phyloP scores from a whole-genome alignment of 1,139 yeast genomes.

The Yamadazyma membranifaciens region DNA sequence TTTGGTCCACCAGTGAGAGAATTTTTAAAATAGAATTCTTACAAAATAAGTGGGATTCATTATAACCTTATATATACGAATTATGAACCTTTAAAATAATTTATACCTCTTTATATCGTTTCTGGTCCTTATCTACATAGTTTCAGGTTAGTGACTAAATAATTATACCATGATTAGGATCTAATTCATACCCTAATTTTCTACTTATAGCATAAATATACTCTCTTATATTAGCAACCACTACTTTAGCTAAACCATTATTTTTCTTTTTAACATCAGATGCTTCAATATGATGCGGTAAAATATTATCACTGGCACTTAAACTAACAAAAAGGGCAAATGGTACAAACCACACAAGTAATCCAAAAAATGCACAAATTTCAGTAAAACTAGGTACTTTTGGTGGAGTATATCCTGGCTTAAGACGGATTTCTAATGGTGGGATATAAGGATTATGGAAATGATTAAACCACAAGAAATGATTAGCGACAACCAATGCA shows the following conservation, averaged over 20 bases:
- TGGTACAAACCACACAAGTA: constrained; percentile 93
- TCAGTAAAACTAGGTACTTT: constrained; percentile 80
- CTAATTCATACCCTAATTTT: constrained; percentile 62
- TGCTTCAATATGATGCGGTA: constrained; percentile 59
- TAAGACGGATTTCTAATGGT: constrained; percentile 53
- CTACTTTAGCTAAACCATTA: constrained; percentile 53
- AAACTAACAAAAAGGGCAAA: constrained; percentile 88
- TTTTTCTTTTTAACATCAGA: constrained; percentile 33
- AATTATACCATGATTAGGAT: constrained; percentile 55
- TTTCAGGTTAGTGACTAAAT: constrained; percentile 19
- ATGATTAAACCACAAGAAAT: constrained; percentile 85
- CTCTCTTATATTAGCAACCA: constrained; percentile 54
- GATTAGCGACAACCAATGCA: constrained; percentile 72
- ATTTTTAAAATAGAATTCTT: constrained; percentile 42
- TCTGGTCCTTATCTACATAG: background rate
- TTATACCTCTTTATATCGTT: background rate
- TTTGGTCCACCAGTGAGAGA: constrained; percentile 73
- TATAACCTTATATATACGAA: constrained; percentile 2
- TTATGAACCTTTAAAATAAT: constrained; percentile 1
- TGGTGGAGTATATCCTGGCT: constrained; percentile 61
- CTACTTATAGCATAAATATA: constrained; percentile 47
- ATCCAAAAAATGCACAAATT: constrained; percentile 89
- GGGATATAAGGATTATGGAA: constrained; percentile 70
- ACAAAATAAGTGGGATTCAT: background rate
- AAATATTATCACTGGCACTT: constrained; percentile 86